Conservation (phyloP, 306 rosid species). For the Citrullus mucosospermus region DNA sequence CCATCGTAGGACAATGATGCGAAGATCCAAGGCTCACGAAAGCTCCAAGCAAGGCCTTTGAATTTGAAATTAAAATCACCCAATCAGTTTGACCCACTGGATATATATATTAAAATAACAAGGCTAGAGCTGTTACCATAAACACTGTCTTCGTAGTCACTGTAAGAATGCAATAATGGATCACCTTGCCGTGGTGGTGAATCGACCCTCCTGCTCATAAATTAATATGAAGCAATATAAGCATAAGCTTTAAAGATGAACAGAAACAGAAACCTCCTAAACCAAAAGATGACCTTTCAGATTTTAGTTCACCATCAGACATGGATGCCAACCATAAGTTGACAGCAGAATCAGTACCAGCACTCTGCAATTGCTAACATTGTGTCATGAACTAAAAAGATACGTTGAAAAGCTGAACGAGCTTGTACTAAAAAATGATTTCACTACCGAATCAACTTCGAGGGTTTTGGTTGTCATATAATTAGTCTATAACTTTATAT, state of each 20-base stretch:
- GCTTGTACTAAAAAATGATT: background rate
- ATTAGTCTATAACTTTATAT: background rate
- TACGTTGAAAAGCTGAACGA: background rate
- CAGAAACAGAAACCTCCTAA: slow-evolving; percentile 2
- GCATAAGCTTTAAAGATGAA: background rate
- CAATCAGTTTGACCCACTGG: background rate
- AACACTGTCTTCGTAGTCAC: slow-evolving; percentile 89
- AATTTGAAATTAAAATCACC: slow-evolving; percentile 13
- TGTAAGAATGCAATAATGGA: slow-evolving; percentile 70
- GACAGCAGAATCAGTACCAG: slow-evolving; percentile 87
- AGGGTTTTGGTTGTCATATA: background rate
- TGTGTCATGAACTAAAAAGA: slow-evolving; percentile 2
- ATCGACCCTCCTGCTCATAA: slow-evolving; percentile 39
- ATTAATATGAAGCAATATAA: background rate
- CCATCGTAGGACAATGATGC: slow-evolving; percentile 97
- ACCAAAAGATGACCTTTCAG: slow-evolving; percentile 49
- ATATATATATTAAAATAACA: background rate
- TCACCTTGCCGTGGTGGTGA: slow-evolving; percentile 38
- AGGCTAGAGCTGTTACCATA: slow-evolving; percentile 41
- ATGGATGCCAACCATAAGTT: slow-evolving; percentile 73
- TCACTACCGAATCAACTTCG: background rate
- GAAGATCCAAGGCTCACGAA: slow-evolving; percentile 90
- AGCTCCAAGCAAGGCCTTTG: slow-evolving; percentile 89
- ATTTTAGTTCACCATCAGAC: slow-evolving; percentile 27
- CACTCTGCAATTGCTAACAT: slow-evolving; percentile 52